phyloP scores from a whole-genome alignment of 495 filamentous ascomycete genomes.

The Podospora tetraspora region DNA sequence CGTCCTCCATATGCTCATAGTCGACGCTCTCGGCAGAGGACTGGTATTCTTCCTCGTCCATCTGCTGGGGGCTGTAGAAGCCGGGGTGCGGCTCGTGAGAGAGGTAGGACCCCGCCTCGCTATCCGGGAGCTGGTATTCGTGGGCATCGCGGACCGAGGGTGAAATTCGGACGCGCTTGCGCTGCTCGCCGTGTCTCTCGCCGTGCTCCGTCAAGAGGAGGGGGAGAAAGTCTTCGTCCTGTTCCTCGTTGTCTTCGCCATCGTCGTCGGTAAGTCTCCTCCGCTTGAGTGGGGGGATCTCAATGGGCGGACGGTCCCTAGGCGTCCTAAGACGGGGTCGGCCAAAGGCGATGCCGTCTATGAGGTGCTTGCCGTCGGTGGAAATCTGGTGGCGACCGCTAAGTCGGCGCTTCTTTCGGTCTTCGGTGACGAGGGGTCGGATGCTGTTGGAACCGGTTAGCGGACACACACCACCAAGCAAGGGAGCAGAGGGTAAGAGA shows the following conservation, averaged over 20 bases:
- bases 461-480: neutral
- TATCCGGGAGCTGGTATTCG: neutral
- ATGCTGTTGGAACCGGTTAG: conserved; percentile 52
- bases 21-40: conserved; percentile 8
- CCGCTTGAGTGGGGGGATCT: conserved; percentile 74
- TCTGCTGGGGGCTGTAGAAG: neutral
- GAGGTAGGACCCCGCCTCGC: neutral
- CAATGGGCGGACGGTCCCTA: conserved; percentile 58
- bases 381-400: conserved; percentile 83
- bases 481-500: neutral
- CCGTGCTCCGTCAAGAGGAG: conserved; percentile 37
- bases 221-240: conserved; percentile 24
- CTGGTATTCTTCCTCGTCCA: neutral
- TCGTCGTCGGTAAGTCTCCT: conserved; percentile 47
- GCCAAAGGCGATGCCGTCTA: conserved; percentile 88
- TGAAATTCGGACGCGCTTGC: conserved; percentile 8
- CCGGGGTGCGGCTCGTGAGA: neutral
- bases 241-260: conserved; percentile 17
- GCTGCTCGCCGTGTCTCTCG: conserved; percentile 28
- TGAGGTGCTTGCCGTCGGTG: conserved; percentile 69
- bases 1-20: conserved; percentile 17
- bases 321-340: conserved; percentile 58
- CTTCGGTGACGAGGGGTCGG: conserved; percentile 68
- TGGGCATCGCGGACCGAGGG: neutral
- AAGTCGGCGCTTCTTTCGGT: conserved; percentile 67